These are phyloP conservation scores for Panaeolus cyanescens DNA, from an alignment of 768 basidiomycete genomes.

Conservation along the genomic window DNA sequence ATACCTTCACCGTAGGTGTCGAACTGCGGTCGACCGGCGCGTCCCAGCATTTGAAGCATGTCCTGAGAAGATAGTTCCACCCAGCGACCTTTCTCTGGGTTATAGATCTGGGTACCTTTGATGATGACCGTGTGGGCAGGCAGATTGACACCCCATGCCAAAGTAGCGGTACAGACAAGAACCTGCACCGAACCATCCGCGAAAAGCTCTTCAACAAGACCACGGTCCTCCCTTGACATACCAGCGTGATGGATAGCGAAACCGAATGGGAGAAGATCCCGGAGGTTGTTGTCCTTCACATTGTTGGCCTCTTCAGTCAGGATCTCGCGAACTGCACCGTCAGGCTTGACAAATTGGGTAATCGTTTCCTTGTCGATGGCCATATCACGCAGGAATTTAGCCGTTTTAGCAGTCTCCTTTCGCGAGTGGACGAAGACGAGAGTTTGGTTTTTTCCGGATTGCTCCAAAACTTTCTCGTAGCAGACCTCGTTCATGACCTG, in stretches of 20 bases:
- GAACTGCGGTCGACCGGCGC: conserved; percentile 96
- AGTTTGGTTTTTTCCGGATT: conserved; percentile 84
- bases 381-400: conserved; percentile 90
- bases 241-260: conserved; percentile 99
- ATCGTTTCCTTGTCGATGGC: conserved; percentile 97
- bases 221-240: conserved; percentile 90
- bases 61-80: conserved; percentile 94
- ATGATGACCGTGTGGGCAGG: conserved; percentile 98
- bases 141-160: conserved; percentile 99
- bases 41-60: conserved; percentile 97
- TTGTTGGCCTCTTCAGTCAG: conserved; percentile 81
- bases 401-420: conserved; percentile 98
- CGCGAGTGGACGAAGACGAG: conserved; percentile 98
- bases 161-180: conserved; percentile 94
- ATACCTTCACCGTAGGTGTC: conserved; percentile 98
- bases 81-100: conserved; percentile 98
- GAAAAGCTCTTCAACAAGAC: conserved; percentile 92
- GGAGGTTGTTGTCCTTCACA: conserved; percentile 80
- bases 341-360: conserved; percentile 93
- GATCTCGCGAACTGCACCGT: conserved; percentile 90
- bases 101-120: conserved; percentile 99
- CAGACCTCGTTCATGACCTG: conserved; percentile 99
- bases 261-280: conserved; percentile 92
- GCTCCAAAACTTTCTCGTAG: conserved; percentile 97
- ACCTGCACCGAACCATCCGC: conserved; percentile 91